Base-by-base conservation (phyloP, 2,329 filamentous ascomycete species). In the Penicillium occitanis region DNA sequence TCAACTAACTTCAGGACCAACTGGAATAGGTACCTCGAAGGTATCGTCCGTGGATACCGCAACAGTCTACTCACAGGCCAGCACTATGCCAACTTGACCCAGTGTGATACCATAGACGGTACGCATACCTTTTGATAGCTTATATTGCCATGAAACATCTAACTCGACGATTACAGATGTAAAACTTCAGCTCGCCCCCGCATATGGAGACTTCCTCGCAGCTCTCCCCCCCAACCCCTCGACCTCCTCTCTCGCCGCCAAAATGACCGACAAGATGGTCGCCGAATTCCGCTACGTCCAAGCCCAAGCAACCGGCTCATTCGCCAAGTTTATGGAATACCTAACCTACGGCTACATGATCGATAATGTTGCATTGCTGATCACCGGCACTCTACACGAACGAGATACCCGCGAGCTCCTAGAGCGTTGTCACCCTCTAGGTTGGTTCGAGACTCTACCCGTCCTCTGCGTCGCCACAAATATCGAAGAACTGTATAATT, bases 331-430 rank as follows among this genome's bases (percentile, higher is more conserved):
- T 80, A 93, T 99, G 87, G 93, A 98, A 79, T 99, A 97, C 80
- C 84, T 99, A 68, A 99, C 95, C 1, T 99, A 99, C 78, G 94
- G 93, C 69, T 99, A 99, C 85, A 99, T 99, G 95, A 99, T 99
- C 80, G 95, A 99, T 82, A 99, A 99, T 74, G 93, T 99, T 63
- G 95, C 96, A 46, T 89, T 99, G 48, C 88, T 99, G 74, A 99
- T 99, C 79, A 99, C 95, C 25, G 95, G 95, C 69, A 99, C 95
- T 13, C 87, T 99, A 35, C 95, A 99, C 81, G 96, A 99, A 82
- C 88, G 95, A 77, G 95, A 99, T 78, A 99, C 95, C 3, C 89
- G 93, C 67, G 95, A 99, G 81, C 87, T 99, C 69, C 83, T 99
- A 63, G 95, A 98, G 76, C 86, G 95, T 79, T 99, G 96, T 80